Base-by-base conservation (phyloP, 116 monocot genomes). In the Papilionanthe hybrid region DNA sequence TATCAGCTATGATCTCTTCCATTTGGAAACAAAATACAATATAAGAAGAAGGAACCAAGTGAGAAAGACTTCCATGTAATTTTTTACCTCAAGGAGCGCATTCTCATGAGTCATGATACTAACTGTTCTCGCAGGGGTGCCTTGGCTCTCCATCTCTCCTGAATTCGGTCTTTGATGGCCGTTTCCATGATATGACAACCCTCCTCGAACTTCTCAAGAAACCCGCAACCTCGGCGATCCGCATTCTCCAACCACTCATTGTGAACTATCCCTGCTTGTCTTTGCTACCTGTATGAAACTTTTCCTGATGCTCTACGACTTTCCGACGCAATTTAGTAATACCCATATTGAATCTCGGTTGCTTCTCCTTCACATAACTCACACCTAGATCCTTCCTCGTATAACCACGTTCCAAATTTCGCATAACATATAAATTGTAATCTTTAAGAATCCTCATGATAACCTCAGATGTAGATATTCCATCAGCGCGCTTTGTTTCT, bases 241-340 rank as follows among this genome's bases (percentile, higher is more conserved):
- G 88, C 91, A 79, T 88, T 91, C 49, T 88, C 91, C 76, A 91
- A 84, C 91, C 91, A 91, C 60, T 86, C 88, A 55, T 56, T 69
- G 23, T 86, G 84, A 29, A 84, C 60, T n/a, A 82, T 76, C 9
- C 82, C 81, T 15, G 84, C 82, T n/a, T 3, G 81, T 83, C 81
- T 86, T 87, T 5, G 88, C 91, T 28, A 82, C n/a, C 91, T 1
- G 79, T 86, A 75, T 88, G 86, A 17, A 91, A 78, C 87, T 85
- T 94, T 84, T 94, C 83, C 67, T 92, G 92, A 37, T 94, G 92
- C 47, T 94, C 94, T 80, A 88, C 88, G 55, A 94, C 94, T 79
- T 90, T 94, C 75, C 92, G 85, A 25, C 88, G 83, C 82, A 90
- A 65, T 76, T 91, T 92, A 37, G 75, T 90, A 27, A 94, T 85